Evolutionary conservation across 2,329 filamentous ascomycete species (phyloP).

Genomic region (Alternaria sp.): DNA sequence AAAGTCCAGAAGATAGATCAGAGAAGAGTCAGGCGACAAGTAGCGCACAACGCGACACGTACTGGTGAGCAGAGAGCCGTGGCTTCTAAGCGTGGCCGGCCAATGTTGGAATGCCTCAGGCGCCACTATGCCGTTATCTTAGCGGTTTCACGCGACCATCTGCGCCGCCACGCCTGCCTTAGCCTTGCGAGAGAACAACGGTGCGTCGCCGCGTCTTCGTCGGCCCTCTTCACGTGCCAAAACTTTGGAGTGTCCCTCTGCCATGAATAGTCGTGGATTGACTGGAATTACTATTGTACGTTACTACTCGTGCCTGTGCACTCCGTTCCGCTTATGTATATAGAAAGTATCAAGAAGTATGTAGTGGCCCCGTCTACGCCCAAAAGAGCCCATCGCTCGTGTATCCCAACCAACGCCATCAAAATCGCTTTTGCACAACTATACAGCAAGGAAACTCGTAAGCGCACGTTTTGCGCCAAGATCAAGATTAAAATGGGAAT

Average conservation of each 20-base stretch:
- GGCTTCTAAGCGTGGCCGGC: background rate
- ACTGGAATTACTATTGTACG: slow-evolving; percentile 13
- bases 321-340: background rate
- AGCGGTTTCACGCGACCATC: slow-evolving; percentile 13
- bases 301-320: background rate
- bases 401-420: slow-evolving; percentile 11
- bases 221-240: background rate
- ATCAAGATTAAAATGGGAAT: slow-evolving; percentile 11
- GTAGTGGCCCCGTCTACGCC: slow-evolving; percentile 6
- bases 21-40: background rate
- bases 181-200: slow-evolving; percentile 2
- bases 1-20: background rate
- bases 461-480: slow-evolving; percentile 8
- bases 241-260: background rate
- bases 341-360: background rate
- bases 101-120: slow-evolving; percentile 7
- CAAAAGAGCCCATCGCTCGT: slow-evolving; percentile 6
- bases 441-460: slow-evolving; percentile 37
- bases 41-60: background rate
- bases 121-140: slow-evolving; percentile 11
- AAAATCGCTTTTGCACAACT: slow-evolving; percentile 22
- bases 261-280: background rate
- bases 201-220: background rate
- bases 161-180: slow-evolving; percentile 8
- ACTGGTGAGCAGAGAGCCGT: background rate